Evolutionary conservation across 179 eudicot genomes (phyloP), one percentile per base, ranked within the genome.

Genomic region (Corrigiola litoralis): DNA sequence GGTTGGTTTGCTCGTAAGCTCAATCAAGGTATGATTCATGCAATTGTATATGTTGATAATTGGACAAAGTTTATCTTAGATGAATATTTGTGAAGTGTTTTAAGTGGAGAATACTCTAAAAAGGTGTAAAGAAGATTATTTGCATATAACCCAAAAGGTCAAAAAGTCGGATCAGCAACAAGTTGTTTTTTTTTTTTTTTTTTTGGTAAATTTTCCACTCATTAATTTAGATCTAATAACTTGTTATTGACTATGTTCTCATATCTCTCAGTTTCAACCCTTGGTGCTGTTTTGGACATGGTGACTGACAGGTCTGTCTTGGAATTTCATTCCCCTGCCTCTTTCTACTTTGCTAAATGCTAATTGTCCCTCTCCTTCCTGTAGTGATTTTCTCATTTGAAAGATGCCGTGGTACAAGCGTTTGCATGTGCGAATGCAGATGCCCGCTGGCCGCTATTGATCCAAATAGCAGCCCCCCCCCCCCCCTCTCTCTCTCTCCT

Each of bases 1-100:
- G 98, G 98, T 31, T 89, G 89, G 89, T 92, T 92, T 82, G 98
- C 98, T 63, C 98, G 98, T 42, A 92, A 85, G 76, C 88, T 89
- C 76, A 92, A 92, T 79, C 98, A 89, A 85, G 98, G 96, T 91
- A 77, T 45, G 71, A 27, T 28, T 56, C 38, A 4, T 50, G 45
- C 47, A 45, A 47, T 29, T 0, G 1, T 20, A 55, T 55, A 41
- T 32, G 0, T 29, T 40, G 6, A 12, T 23, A 27, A 2, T 4
- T 13, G 5, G 14, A 27, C 6, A 24, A 27, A 23, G 21, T 41
- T 24, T 10, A 1, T 41, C 31, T 16, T 41, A 3, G 14, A 33
- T 38, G 48, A 58, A 38, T 32, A 11, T 54, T 17, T 7, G 18
- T 14, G 1, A 31, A 31, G 32, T 41, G 25, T 28, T 56, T 29